Base-by-base conservation (phyloP, 345 rosid genomes). In the Pseudoturritis turrita region DNA sequence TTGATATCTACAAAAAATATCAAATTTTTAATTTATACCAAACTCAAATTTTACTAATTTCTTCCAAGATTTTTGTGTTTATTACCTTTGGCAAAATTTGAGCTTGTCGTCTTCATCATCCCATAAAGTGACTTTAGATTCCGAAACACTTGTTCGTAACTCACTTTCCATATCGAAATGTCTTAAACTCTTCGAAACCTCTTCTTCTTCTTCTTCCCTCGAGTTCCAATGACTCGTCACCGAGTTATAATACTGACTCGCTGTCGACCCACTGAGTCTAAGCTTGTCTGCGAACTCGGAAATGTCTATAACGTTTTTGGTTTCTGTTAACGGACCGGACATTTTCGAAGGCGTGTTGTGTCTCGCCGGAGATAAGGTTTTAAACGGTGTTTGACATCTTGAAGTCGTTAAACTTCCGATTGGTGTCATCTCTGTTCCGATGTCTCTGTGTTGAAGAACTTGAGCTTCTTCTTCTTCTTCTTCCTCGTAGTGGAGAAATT, bases 401-500 rank as follows among this genome's bases (percentile, higher is more conserved):
- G 98, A 90, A 62, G 87, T 77, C 2, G 89, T 81, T 31, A 90
- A 84, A 71, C 98, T 93, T 41, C 92, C 93, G 1, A 83, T 63
- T 8, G 99, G 97, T 37, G 97, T 91, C 99, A 91, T 91, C 79
- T 91, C 97, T 54, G 96, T 94, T 59, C 97, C 97, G 1, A 78
- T 70, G 69, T 94, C 96, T 80, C 86, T 83, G 81, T 83, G 97
- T 52, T 83, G 82, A 65, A 82, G 81, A 65, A 82, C 81, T 63
- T 74, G 83, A 72, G 45, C 43, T 70, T 45, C 66, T 17, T 4
- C 36, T 23, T 72, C 71, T 44, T 33, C 37, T 9, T 5, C n/a
- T 1, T 61, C 68, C 17, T 62, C 45, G 50, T 37, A 59, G 44
- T 73, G 72, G 33, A 76, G 81, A 65, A 25, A 56, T 12, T 74